phyloP scores from a whole-genome alignment of 148 eudicot species.

The Nepenthes mirabilis region DNA sequence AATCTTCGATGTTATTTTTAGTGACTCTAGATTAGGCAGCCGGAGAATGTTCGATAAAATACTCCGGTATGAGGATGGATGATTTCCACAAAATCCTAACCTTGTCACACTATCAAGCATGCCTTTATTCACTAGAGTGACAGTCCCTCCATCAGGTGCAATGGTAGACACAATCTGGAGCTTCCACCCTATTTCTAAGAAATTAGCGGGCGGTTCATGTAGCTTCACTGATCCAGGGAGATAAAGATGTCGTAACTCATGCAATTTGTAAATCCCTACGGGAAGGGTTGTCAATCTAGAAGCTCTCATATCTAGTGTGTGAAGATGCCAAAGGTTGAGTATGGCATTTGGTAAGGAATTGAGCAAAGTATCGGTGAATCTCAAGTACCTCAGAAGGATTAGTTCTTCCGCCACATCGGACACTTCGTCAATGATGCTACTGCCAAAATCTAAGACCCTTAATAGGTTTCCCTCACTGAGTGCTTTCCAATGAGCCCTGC shows the following conservation, averaged over 20 bases:
- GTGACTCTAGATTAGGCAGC: not conserved
- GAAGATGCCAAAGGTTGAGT: conserved; percentile 7
- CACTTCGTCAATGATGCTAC: not conserved
- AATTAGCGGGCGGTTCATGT: not conserved
- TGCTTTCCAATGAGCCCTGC: conserved; percentile 5
- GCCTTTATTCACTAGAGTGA: not conserved
- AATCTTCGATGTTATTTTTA: not conserved
- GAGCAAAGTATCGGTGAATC: not conserved
- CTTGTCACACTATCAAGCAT: not conserved
- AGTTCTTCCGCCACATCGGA: not conserved
- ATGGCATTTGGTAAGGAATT: conserved; percentile 1
- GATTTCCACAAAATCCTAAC: not conserved
- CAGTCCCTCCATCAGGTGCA: not conserved
- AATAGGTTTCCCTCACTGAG: conserved; percentile 2
- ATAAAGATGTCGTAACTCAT: not conserved
- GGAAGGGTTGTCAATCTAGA: not conserved
- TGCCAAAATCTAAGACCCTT: conserved; percentile 13
- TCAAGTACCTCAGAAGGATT: conserved; percentile 9
- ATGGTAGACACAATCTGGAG: not conserved
- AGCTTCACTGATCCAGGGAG: not conserved
- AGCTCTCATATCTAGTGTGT: conserved; percentile 9
- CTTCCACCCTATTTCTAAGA: not conserved
- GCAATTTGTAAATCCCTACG: not conserved
- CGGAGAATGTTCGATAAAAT: not conserved
- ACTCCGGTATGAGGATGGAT: not conserved